These are phyloP conservation scores for Castanea crenata DNA, from an alignment of 306 rosid species.

Conservation along the genomic window DNA sequence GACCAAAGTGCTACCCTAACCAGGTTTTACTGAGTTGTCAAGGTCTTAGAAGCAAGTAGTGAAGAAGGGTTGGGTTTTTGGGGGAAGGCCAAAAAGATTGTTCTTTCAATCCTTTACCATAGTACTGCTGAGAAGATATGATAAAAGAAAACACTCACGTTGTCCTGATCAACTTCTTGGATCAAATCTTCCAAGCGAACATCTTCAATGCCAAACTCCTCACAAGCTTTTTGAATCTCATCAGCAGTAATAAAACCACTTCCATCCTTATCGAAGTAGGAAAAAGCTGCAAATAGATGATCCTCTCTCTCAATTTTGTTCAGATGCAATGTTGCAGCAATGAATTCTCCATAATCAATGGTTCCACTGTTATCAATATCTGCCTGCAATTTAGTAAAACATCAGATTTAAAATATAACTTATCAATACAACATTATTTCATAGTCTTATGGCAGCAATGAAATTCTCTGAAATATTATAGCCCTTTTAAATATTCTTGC, in stretches of 20 bases:
- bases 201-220: slow-evolving; percentile 87
- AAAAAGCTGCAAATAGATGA: slow-evolving; percentile 88
- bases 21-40: not conserved
- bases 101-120: not conserved
- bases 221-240: slow-evolving; percentile 95
- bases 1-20: not conserved
- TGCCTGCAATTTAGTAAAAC: slow-evolving; percentile 54
- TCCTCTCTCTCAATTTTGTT: slow-evolving; percentile 95
- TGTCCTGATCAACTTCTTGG: slow-evolving; percentile 83
- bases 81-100: not conserved
- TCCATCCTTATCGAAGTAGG: slow-evolving; percentile 93
- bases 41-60: not conserved
- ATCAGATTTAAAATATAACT: too few relatives aligned
- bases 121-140: not conserved
- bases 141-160: slow-evolving; percentile 51
- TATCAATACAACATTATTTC: too few relatives aligned
- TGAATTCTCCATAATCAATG: slow-evolving; percentile 85
- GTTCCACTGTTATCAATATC: slow-evolving; percentile 95
- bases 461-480: not conserved
- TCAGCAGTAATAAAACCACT: slow-evolving; percentile 93
- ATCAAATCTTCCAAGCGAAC: slow-evolving; percentile 81
- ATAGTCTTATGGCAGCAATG: not conserved
- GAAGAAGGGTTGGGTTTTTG: not conserved
- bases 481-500: not conserved
- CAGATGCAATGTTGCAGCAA: slow-evolving; percentile 88